These are phyloP conservation scores for Datura wrightii DNA, from an alignment of 257 asterid species.

Conservation along the genomic window DNA sequence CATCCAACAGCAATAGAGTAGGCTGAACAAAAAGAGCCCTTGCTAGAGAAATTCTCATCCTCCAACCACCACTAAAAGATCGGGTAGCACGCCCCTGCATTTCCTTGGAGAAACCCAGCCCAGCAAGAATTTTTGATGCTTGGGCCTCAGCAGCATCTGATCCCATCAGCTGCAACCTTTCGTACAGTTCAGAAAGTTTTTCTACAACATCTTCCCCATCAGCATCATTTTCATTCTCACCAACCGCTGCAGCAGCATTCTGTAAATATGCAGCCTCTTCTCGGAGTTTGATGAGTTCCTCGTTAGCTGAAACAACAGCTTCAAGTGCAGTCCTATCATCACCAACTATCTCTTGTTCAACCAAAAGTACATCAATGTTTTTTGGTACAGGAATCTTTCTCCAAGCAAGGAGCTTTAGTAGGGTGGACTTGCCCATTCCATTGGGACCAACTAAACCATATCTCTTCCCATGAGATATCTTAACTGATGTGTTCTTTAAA, in stretches of 20 bases:
- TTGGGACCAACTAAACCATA: constrained; percentile 79
- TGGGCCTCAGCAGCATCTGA: constrained; percentile 84
- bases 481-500: constrained; percentile 61
- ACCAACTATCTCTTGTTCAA: constrained; percentile 44
- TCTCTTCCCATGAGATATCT: constrained; percentile 74
- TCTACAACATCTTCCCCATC: constrained; percentile 57
- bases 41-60: constrained; percentile 78
- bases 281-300: constrained; percentile 62
- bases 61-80: constrained; percentile 86
- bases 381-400: constrained; percentile 44
- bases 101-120: constrained; percentile 68
- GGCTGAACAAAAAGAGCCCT: constrained; percentile 82
- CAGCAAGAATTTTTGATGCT: constrained; percentile 78
- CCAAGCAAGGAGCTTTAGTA: constrained; percentile 45
- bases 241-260: constrained; percentile 41
- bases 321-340: constrained; percentile 40
- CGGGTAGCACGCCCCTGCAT: constrained; percentile 69
- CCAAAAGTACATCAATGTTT: constrained; percentile 44
- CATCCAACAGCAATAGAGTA: constrained; percentile 67
- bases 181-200: constrained; percentile 66
- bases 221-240: constrained; percentile 47
- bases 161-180: constrained; percentile 67
- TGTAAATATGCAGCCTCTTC: constrained; percentile 64
- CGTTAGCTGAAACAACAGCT: constrained; percentile 62
- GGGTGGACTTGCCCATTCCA: constrained; percentile 77